phyloP scores from a whole-genome alignment of 2,329 filamentous ascomycete genomes.

The Phaeosphaeriaceae sp. region DNA sequence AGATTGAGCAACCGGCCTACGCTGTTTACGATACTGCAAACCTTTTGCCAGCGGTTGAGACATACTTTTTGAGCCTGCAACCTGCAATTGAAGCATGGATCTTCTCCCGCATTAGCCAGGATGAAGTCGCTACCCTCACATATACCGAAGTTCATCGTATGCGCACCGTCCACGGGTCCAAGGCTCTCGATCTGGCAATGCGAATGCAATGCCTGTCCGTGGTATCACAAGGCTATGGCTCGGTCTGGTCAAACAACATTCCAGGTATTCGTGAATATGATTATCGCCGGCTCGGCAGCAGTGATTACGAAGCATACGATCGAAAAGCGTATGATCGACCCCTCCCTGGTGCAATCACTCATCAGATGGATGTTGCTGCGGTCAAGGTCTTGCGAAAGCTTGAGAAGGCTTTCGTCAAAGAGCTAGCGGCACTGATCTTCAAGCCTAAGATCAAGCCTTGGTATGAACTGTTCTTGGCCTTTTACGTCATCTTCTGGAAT shows the following conservation, averaged over 20 bases:
- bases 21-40: constrained; percentile 43
- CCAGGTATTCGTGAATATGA: constrained; percentile 44
- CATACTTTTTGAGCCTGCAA: constrained; percentile 37
- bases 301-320: constrained; percentile 46
- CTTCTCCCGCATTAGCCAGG: constrained; percentile 34
- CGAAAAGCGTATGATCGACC: constrained; percentile 42
- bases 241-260: constrained; percentile 39
- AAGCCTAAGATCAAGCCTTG: constrained; percentile 45
- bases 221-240: constrained; percentile 49
- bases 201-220: constrained; percentile 45
- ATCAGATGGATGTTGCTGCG: constrained; percentile 48
- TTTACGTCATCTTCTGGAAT: constrained; percentile 47
- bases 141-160: constrained; percentile 44
- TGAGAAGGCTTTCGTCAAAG: constrained; percentile 40
- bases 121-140: constrained; percentile 39
- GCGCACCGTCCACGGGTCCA: constrained; percentile 26
- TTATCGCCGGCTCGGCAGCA: constrained; percentile 37
- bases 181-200: constrained; percentile 41
- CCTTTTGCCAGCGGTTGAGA: constrained; percentile 35
- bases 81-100: constrained; percentile 43
- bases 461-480: constrained; percentile 47
- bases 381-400: constrained; percentile 41
- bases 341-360: constrained; percentile 44
- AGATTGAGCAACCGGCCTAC: constrained; percentile 42
- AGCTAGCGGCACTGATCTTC: constrained; percentile 39